Evolutionary conservation across 1,284 basidiomycete genomes (phyloP), one percentile per base, ranked within the genome.

Genomic region (Xanthoconium separans): DNA sequence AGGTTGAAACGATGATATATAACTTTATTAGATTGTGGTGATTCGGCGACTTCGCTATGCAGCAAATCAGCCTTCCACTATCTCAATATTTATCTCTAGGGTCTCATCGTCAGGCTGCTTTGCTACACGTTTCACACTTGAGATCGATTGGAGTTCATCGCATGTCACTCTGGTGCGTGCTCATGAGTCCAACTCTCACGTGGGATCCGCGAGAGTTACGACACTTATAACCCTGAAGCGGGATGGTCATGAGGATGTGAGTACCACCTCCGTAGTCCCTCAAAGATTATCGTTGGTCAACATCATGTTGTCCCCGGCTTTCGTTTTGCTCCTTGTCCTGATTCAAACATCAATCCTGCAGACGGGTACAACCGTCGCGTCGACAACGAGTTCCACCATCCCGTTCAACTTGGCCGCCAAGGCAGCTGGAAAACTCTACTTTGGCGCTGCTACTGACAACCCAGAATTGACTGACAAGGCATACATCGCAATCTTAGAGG

Each of bases 381-480:
- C 27, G 27, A 24, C 24, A 24, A 27, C 47, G 18, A 61, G 53
- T 12, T 50, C 51, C 15, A 63, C 65, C 13, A 51, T 56, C 24
- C 40, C 31, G 30, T 65, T 81, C 16, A 68, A 77, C 57, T 63
- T 62, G 6, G 70, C 75, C 20, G 80, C 81, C 3, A 73, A 72
- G 57, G 68, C 77, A 22, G 75, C 77, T 15, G 78, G 79, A 16
- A 83, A 83, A 67, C 62, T 73, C 31, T 84, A 85, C 70, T 81
- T 84, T 51, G 83, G 83, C 29, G 74, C 78, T 15, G 82, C 82
- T n/a, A 83, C 81, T 1, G 81, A 82, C 65, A 83, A 83, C 61
- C 72, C 74, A 4, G 80, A 82, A 62, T 67, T 83, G 33, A 73
- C 64, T 3, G 76, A 84, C 57, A 56, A 65, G 0, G 58, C 77